These are phyloP conservation scores for Millerago galiae DNA, from an alignment of 805 yeast genomes.

Conservation along the genomic window DNA sequence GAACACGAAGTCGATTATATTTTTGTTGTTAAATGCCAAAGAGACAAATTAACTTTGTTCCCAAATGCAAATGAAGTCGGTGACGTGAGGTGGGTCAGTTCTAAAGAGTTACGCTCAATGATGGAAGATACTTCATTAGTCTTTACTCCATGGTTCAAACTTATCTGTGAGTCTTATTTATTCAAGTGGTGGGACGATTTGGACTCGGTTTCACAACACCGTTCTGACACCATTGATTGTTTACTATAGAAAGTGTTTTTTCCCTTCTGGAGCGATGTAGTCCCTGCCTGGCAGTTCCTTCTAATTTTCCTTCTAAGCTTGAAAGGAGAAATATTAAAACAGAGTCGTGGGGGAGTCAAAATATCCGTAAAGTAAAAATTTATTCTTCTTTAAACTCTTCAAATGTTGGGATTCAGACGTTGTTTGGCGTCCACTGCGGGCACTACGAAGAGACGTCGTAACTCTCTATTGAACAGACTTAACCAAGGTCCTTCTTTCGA, in stretches of 20 bases:
- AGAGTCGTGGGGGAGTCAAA: not conserved
- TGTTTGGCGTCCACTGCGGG: conserved; percentile 4
- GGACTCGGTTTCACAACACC: conserved; percentile 46
- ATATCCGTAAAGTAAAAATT: too few species aligned
- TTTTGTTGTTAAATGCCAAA: conserved; percentile 46
- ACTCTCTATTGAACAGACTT: conserved; percentile 23
- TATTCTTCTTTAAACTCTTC: not conserved
- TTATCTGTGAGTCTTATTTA: conserved; percentile 85
- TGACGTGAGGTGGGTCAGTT: conserved; percentile 69
- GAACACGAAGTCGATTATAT: conserved; percentile 98
- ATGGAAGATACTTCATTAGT: conserved; percentile 56
- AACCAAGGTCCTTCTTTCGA: conserved; percentile 90
- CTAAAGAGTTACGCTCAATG: conserved; percentile 65
- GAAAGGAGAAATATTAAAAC: too few species aligned
- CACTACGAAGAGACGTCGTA: conserved; percentile 6
- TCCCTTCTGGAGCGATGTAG: not conserved
- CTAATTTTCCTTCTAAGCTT: not conserved
- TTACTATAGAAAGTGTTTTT: conserved; percentile 15
- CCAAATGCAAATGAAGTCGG: conserved; percentile 82
- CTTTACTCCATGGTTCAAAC: conserved; percentile 98
- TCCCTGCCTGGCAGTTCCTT: not conserved
- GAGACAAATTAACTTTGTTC: conserved; percentile 42
- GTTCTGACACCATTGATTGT: conserved; percentile 30
- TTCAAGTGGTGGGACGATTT: conserved; percentile 92
- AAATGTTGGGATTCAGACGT: not conserved